Base-by-base conservation (phyloP, 768 basidiomycete species). In the Trametopsis cervina region DNA sequence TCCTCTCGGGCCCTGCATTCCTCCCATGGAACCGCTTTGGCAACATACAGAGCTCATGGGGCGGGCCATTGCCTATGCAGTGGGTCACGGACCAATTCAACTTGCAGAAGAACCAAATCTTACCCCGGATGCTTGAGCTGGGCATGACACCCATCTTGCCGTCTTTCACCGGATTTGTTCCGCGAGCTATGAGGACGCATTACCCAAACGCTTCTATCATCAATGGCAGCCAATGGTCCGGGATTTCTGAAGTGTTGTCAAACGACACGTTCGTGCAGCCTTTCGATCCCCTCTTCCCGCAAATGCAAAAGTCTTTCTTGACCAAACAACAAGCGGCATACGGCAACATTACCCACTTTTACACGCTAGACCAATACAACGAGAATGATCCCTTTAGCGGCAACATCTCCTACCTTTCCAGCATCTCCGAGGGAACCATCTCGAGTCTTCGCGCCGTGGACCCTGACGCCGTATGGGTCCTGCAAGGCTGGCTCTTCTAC, bases 341-440 rank as follows among this genome's bases (percentile, higher is more conserved):
- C 43, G 70, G 70, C 44, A 59, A 62, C 35, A 51, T 68, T 21
- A 62, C 69, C 12, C 69, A 71, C 42, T 58, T 70, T 42, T 71
- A 71, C 49, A 69, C 70, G n/a, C 65, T 71, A 23, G 69, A 71
- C 53, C 69, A 69, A 41, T 71, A 70, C 57, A 70, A 70, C 57
- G 69, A 71, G 56, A 71, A 68, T 47, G 51, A 64, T 37, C 69
- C 70, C 1, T 65, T 59, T 37, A 69, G 61, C 50, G 53, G 58
- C 10, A 54, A 67, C 42, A 26, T 55, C 4, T 57, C 57, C 12
- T 71, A 71, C 54, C 56, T 71, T 7, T 49, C 53, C 23, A 60
- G 53, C 36, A 58, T 70, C 45, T 55, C 66, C 9, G 58, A 60
- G 13, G 57, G 44, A 42, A 70, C 68, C 10, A 64, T 67, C 35